Percentiles rank a stretch among this genome's conserved stretches.
These are phyloP conservation scores for Sporothrix schenckii DNA, from an alignment of 2,329 filamentous ascomycete species.

Conservation along the genomic window DNA sequence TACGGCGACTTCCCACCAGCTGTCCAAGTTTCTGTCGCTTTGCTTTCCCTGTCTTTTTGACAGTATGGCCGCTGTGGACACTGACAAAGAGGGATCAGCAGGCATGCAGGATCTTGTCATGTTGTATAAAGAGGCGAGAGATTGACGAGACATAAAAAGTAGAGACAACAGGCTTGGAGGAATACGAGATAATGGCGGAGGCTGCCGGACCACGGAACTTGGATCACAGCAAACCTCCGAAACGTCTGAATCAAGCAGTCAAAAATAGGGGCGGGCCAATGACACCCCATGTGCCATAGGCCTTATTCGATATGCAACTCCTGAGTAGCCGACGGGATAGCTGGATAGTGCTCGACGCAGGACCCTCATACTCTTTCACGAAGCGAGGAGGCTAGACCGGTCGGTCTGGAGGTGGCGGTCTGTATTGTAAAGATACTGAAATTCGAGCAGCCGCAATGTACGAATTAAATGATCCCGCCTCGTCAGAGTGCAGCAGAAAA, in stretches of 20 bases:
- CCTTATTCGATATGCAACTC: neutral
- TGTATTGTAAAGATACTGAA: neutral
- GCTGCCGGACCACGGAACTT: neutral
- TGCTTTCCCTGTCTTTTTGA: neutral
- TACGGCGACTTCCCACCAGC: neutral
- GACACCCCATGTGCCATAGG: neutral
- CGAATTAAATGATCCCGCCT: neutral
- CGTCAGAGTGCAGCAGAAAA: neutral
- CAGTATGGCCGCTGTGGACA: slow-evolving; percentile 8
- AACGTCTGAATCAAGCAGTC: neutral
- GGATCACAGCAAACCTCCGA: neutral
- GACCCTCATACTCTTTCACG: neutral
- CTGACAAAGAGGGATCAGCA: slow-evolving; percentile 18
- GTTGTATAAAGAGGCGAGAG: neutral
- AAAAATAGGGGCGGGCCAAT: slow-evolving; percentile 18
- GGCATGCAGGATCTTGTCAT: slow-evolving; percentile 10
- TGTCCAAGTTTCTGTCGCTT: slow-evolving; percentile 7
- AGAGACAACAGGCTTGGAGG: neutral
- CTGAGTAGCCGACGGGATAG: neutral
- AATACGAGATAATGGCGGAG: slow-evolving; percentile 15
- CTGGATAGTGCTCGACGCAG: slow-evolving; percentile 8
- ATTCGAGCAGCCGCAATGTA: neutral
- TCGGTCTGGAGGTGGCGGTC: slow-evolving; percentile 1
- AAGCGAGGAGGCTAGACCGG: slow-evolving; percentile 19
- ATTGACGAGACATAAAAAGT: slow-evolving; percentile 20